These are phyloP conservation scores for Hypoxylon fuscum DNA, from an alignment of 495 filamentous ascomycete genomes.

Conservation along the genomic window DNA sequence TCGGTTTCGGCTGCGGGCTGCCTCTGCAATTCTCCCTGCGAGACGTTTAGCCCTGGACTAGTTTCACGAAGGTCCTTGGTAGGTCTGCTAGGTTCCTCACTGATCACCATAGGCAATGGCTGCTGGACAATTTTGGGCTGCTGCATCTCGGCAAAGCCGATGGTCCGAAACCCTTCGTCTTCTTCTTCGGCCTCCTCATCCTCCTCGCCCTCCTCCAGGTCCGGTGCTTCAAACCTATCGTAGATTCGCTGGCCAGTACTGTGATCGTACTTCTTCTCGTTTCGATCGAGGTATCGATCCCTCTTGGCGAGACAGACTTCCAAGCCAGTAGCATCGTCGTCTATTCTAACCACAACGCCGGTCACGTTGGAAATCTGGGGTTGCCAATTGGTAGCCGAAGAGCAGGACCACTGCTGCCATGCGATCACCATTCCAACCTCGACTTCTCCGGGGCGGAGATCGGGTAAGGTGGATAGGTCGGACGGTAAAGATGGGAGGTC, in stretches of 20 bases:
- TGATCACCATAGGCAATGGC: conserved; percentile 19
- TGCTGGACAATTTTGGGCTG: conserved; percentile 55
- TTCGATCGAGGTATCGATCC: conserved; percentile 65
- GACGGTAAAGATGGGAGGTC: conserved; percentile 75
- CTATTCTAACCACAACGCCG: conserved; percentile 64
- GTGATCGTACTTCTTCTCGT: conserved; percentile 56
- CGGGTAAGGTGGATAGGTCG: conserved; percentile 65
- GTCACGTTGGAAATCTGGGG: conserved; percentile 75
- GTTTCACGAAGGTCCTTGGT: background rate
- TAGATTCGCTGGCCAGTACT: conserved; percentile 54
- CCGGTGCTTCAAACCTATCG: conserved; percentile 57
- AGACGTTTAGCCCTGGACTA: background rate
- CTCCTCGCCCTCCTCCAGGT: conserved; percentile 44
- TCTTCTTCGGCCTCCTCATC: conserved; percentile 51
- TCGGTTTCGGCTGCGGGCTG: background rate
- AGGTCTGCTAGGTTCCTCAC: conserved; percentile 10
- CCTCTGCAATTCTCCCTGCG: background rate
- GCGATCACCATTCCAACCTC: conserved; percentile 74
- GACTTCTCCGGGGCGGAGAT: conserved; percentile 62
- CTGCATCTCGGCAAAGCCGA: conserved; percentile 53
- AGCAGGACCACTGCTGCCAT: conserved; percentile 80
- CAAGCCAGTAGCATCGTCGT: conserved; percentile 57
- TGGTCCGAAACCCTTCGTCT: conserved; percentile 48
- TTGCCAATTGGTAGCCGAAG: conserved; percentile 78
- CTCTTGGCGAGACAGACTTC: conserved; percentile 73